Evolutionary conservation across 768 basidiomycete genomes (phyloP).

Genomic region (Boletus subparvulus): DNA sequence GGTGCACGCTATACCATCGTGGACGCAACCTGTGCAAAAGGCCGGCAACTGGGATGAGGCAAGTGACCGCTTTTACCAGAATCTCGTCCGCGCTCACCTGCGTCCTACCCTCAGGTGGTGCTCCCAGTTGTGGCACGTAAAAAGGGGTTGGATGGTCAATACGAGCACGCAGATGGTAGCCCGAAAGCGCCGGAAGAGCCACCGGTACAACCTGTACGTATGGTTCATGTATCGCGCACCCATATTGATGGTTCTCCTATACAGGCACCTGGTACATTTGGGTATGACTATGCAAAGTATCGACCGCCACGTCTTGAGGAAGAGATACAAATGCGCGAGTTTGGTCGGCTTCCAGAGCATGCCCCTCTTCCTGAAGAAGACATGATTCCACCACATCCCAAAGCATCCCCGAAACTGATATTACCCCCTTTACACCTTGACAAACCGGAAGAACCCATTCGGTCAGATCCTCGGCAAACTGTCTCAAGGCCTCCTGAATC

Average conservation of each 20-base stretch:
- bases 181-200: conserved; percentile 45
- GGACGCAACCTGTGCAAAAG: conserved; percentile 70
- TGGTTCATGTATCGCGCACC: not conserved
- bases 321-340: conserved; percentile 66
- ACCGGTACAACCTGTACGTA: conserved; percentile 58
- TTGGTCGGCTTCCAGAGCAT: conserved; percentile 45
- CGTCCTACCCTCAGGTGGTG: conserved; percentile 56
- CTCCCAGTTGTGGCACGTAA: conserved; percentile 83
- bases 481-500: conserved; percentile 42
- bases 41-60: conserved; percentile 87
- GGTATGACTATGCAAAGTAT: conserved; percentile 72
- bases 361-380: conserved; percentile 17
- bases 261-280: conserved; percentile 83
- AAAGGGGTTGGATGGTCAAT: conserved; percentile 71
- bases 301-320: conserved; percentile 45
- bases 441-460: conserved; percentile 30
- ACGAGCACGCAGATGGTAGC: conserved; percentile 68
- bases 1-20: conserved; percentile 75
- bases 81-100: conserved; percentile 7
- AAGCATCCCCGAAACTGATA: conserved; percentile 10
- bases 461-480: conserved; percentile 17
- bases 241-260: conserved; percentile 4
- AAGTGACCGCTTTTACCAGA: conserved; percentile 22
- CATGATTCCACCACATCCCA: not conserved
- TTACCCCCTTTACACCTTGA: conserved; percentile 30